Evolutionary conservation across 495 filamentous ascomycete species (phyloP).

Genomic region (Penicillium mononematosum): DNA sequence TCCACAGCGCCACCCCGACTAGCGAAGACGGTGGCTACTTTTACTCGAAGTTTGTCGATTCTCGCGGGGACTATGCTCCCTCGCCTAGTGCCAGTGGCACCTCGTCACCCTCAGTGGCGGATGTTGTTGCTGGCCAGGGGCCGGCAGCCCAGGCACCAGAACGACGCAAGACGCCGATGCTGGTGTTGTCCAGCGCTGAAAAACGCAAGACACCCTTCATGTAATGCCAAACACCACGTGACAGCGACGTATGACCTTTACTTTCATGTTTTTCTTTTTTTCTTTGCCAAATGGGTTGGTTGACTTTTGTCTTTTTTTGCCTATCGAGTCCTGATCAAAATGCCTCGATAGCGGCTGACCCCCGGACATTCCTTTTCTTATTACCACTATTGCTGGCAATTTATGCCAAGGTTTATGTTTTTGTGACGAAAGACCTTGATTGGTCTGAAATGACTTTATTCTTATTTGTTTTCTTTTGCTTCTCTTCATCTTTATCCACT

Average conservation of each 20-base stretch:
- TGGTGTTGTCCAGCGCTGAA: constrained; percentile 84
- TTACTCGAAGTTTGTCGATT: constrained; percentile 53
- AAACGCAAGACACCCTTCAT: constrained; percentile 79
- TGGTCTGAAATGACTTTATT: constrained; percentile 29
- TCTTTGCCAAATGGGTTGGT: constrained; percentile 9
- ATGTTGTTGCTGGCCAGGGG: constrained; percentile 49
- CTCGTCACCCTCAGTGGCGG: constrained; percentile 45
- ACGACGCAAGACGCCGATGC: constrained; percentile 77
- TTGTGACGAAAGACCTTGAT: constrained; percentile 28
- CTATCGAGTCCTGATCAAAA: background rate
- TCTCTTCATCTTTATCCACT: constrained; percentile 5
- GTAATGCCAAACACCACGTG: constrained; percentile 48
- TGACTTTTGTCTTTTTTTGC: constrained; percentile 12
- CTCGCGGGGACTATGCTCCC: constrained; percentile 40
- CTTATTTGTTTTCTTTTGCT: constrained; percentile 13
- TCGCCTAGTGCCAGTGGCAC: constrained; percentile 27
- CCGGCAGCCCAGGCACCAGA: constrained; percentile 50
- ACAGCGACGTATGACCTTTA: constrained; percentile 40
- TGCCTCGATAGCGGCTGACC: background rate
- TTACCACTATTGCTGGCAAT: constrained; percentile 15
- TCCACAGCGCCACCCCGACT: constrained; percentile 46
- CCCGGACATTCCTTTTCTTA: constrained; percentile 20
- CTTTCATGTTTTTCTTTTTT: background rate
- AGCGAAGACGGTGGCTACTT: constrained; percentile 63
- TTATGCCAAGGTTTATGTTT: constrained; percentile 18